phyloP scores from a whole-genome alignment of 345 rosid genomes.

The Murraya paniculata region DNA sequence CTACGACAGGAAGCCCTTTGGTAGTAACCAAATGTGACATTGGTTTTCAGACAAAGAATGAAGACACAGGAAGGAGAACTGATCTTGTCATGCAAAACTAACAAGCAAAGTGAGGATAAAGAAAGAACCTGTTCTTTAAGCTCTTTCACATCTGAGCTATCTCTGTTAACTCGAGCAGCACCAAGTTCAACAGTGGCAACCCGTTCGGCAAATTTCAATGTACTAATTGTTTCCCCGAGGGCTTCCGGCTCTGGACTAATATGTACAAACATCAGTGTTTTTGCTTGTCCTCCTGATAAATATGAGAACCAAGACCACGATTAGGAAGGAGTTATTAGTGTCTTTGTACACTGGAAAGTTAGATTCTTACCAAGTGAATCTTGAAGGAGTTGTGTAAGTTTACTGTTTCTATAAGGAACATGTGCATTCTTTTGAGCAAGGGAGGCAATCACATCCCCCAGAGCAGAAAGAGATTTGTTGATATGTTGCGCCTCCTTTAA shows the following conservation, averaged over 20 bases:
- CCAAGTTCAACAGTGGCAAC: slow-evolving; percentile 96
- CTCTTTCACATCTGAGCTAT: slow-evolving; percentile 71
- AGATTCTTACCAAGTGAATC: slow-evolving; percentile 78
- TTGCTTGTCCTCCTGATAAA: slow-evolving; percentile 88
- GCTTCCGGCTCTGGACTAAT: slow-evolving; percentile 86
- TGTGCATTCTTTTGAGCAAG: slow-evolving; percentile 86
- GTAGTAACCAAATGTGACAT: not conserved
- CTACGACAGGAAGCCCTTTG: not conserved
- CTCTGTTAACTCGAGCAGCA: slow-evolving; percentile 87
- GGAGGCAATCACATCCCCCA: slow-evolving; percentile 89
- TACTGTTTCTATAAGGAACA: slow-evolving; percentile 93
- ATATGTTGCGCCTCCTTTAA: slow-evolving; percentile 89
- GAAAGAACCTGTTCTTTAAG: slow-evolving; percentile 73
- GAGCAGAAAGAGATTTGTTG: slow-evolving; percentile 87
- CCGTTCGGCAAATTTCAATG: slow-evolving; percentile 95
- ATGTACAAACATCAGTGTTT: slow-evolving; percentile 97
- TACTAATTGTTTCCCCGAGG: slow-evolving; percentile 77
- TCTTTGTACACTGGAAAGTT: not conserved
- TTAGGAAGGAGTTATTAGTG: not conserved
- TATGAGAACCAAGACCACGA: slow-evolving; percentile 11
- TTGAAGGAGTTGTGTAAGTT: slow-evolving; percentile 92
- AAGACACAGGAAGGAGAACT: not conserved
- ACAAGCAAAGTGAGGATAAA: not conserved
- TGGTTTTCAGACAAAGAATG: not conserved
- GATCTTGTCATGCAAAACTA: not conserved